These are phyloP conservation scores for Cladosporium sphaerospermum DNA, from an alignment of 2,329 filamentous ascomycete species.

Conservation along the genomic window DNA sequence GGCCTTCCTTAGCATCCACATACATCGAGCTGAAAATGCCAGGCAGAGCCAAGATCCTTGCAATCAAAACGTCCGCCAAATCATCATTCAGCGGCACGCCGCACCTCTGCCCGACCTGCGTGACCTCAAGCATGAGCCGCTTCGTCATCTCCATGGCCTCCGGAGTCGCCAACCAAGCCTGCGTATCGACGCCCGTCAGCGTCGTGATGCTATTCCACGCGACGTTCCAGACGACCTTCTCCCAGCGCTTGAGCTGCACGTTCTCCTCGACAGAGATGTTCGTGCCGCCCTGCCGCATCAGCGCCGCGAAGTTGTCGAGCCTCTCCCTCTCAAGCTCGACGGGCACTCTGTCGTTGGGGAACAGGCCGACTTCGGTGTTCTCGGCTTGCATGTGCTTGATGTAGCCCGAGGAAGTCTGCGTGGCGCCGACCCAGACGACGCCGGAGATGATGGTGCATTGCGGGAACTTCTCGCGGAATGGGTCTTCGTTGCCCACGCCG, in stretches of 20 bases:
- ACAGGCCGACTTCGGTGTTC: constrained; percentile 51
- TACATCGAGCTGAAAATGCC: constrained; percentile 42
- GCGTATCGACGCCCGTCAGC: constrained; percentile 38
- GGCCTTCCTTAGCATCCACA: constrained; percentile 36
- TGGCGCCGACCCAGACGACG: constrained; percentile 51
- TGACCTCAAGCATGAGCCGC: constrained; percentile 39
- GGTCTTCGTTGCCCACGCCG: constrained; percentile 55
- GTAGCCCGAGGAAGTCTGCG: constrained; percentile 44
- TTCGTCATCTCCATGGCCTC: constrained; percentile 36
- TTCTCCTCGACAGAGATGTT: constrained; percentile 46
- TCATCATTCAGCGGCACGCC: constrained; percentile 34
- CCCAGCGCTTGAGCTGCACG: constrained; percentile 53
- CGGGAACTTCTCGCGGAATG: constrained; percentile 46
- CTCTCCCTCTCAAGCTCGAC: constrained; percentile 29
- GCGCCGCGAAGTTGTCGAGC: constrained; percentile 37
- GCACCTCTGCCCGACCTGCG: constrained; percentile 35
- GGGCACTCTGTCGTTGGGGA: constrained; percentile 34
- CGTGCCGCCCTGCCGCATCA: constrained; percentile 40
- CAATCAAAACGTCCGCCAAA: constrained; percentile 35
- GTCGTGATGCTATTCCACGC: constrained; percentile 54
- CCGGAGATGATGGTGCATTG: constrained; percentile 49
- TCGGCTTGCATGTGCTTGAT: constrained; percentile 48
- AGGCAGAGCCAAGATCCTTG: constrained; percentile 35
- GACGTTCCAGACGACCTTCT: constrained; percentile 56
- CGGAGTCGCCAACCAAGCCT: constrained; percentile 37